phyloP scores from a whole-genome alignment of 2,329 filamentous ascomycete genomes.

The Arthrobotrys musiformis region DNA sequence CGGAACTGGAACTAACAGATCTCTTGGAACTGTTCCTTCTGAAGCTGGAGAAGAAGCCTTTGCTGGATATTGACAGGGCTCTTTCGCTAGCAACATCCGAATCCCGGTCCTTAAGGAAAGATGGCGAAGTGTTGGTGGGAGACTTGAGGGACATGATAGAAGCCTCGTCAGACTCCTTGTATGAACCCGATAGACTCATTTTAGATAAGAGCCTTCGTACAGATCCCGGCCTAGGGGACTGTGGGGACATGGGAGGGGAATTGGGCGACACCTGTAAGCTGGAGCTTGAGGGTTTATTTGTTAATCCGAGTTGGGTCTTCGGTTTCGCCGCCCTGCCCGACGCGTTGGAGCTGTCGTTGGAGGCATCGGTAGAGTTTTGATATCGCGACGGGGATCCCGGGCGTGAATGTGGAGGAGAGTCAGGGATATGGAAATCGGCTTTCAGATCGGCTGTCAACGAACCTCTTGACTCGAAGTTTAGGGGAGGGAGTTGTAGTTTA shows the following conservation, averaged over 20 bases:
- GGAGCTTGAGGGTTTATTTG: slow-evolving; percentile 45
- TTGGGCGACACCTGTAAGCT: slow-evolving; percentile 51
- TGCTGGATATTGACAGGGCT: slow-evolving; percentile 38
- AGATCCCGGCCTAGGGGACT: slow-evolving; percentile 46
- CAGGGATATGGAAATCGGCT: slow-evolving; percentile 52
- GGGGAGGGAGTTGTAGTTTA: slow-evolving; percentile 53
- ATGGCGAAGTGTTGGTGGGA: slow-evolving; percentile 22
- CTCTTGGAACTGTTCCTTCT: slow-evolving; percentile 54
- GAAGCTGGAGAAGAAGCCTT: slow-evolving; percentile 54
- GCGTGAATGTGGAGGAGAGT: slow-evolving; percentile 52
- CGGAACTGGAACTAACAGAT: slow-evolving; percentile 50
- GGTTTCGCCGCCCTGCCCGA: slow-evolving; percentile 5
- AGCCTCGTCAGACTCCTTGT: slow-evolving; percentile 55
- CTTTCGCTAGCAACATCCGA: slow-evolving; percentile 45
- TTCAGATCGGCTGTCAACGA: slow-evolving; percentile 51
- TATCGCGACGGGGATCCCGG: slow-evolving; percentile 42
- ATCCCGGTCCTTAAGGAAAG: slow-evolving; percentile 35
- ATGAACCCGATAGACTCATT: slow-evolving; percentile 53
- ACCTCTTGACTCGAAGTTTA: slow-evolving; percentile 48
- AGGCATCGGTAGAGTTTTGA: slow-evolving; percentile 3
- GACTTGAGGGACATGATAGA: slow-evolving; percentile 51
- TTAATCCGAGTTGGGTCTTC: background rate
- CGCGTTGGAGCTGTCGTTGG: slow-evolving; percentile 26
- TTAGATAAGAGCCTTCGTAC: slow-evolving; percentile 51
- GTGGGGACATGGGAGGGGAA: slow-evolving; percentile 53